Evolutionary conservation across 495 filamentous ascomycete genomes (phyloP), one percentile per base, ranked within the genome.

Genomic region (Parathielavia hyrcaniae): DNA sequence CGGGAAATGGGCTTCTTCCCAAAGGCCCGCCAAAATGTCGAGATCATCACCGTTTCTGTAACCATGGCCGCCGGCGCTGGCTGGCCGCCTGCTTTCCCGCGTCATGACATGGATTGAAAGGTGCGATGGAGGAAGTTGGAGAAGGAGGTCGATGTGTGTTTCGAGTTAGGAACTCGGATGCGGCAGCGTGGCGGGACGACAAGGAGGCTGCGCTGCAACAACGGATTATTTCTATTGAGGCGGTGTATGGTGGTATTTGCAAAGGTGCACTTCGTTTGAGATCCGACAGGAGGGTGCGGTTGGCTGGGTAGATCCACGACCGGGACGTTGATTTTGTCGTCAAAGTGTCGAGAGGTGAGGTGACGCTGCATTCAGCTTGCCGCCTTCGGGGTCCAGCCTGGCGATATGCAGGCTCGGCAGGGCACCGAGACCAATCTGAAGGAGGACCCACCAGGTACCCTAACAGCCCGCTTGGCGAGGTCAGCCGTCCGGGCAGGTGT

Each of bases 1-100:
- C 26, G 78, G 72, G 53, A 81, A 80, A 10, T 73, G 74, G 16
- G 74, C 78, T 19, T 75, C 68, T 54, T 76, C 71, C 79, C 79
- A 81, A 17, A 81, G 74, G 35, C 74, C 75, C 47, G 70, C 73
- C 35, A 80, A 64, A 54, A 79, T 47, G 49, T 72, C 70, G 13
- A 68, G 40, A n/a, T 72, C 70, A 35, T 56, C 57, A 40, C 26
- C 43, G 20, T 36, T 51, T 39, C 50, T 56, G 53, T 11, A 17
- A 34, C 39, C 54, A 12, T 51, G 49, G 41, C 53, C 52, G 58
- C 57, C 53, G 47, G 55, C 61, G 52, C 64, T 68, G 61, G 58
- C 67, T 62, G 72, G 62, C 63, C 72, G 71, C 56, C 63, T 65
- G 60, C 70, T 62, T 66, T 80, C 77, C 65, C 71, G 75, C 70